These are phyloP conservation scores for Stevia rebaudiana DNA, from an alignment of 140 eudicot species.

Conservation along the genomic window DNA sequence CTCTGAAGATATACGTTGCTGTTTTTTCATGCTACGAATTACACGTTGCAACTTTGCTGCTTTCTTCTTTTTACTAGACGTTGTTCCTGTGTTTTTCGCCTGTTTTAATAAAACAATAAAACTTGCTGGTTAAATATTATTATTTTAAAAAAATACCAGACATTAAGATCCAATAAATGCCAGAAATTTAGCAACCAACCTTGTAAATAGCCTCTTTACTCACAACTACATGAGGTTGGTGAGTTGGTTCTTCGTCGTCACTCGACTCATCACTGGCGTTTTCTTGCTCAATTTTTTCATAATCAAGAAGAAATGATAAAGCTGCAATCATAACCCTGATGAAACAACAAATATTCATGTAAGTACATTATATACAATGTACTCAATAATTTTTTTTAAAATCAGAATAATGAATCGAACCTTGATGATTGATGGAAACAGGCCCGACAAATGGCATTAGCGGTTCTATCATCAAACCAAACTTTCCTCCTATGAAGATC, in stretches of 20 bases:
- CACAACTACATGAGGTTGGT: slow-evolving; percentile 55
- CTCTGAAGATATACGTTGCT: slow-evolving; percentile 75
- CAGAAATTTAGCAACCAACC: slow-evolving; percentile 42
- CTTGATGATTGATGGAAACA: slow-evolving; percentile 77
- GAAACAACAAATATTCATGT: slow-evolving; percentile 3
- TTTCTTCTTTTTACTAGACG: slow-evolving; percentile 97
- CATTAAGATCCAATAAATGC: background rate
- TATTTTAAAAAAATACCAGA: background rate
- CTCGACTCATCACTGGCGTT: slow-evolving; percentile 78
- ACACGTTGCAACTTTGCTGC: slow-evolving; percentile 88
- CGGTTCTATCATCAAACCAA: slow-evolving; percentile 95
- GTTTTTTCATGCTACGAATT: slow-evolving; percentile 90
- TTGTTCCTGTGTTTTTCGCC: slow-evolving; percentile 87
- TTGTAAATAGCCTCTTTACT: slow-evolving; percentile 86
- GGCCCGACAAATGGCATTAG: slow-evolving; percentile 80
- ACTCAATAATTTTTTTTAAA: background rate
- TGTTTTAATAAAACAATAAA: slow-evolving; percentile 21
- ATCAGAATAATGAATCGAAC: slow-evolving; percentile 22
- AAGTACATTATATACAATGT: slow-evolving; percentile 6
- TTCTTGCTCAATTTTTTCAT: slow-evolving; percentile 82
- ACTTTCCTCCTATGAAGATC: slow-evolving; percentile 84
- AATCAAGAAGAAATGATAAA: slow-evolving; percentile 84
- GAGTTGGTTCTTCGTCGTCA: slow-evolving; percentile 65
- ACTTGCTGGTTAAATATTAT: background rate
- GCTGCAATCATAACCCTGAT: slow-evolving; percentile 88